Base-by-base conservation (phyloP, 148 eudicot genomes). In the Pouteria glomerata region DNA sequence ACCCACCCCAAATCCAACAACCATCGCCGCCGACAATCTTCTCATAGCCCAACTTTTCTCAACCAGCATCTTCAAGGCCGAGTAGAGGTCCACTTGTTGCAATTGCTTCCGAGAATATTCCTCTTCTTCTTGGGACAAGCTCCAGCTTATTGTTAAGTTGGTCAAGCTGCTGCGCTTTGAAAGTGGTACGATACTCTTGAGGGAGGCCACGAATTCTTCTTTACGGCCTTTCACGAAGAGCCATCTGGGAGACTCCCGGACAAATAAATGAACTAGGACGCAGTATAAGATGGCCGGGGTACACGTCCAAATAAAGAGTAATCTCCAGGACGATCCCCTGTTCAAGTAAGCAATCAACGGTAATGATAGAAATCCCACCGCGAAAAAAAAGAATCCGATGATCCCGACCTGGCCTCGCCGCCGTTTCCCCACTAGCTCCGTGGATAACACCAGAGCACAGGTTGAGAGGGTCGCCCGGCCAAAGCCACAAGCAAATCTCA, bases 191-290 rank as follows among this genome's bases (percentile, higher is more conserved):
- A 87, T 79, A 63, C 79, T 76, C 26, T 60, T 78, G 10, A 86
- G 75, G 0, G 86, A 78, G 30, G 72, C 82, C 15, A 77, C 47
- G n/a, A 89, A 86, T 29, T 91, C 89, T 34, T 81, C 66, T 31
- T 73, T 75, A 1, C 78, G 76, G 3, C 94, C 97, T 37, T 66
- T 77, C 13, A 82, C 69, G 3, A 84, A 81, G 24, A 91, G 87
- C 97, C 97, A 89, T 18, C 90, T 75, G 0, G 97, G 97, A 6
- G 97, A 91, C 71, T 91, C 95, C 7, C 37, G 71, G 3, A 78
- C 90, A 3, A 76, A 77, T 27, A 84, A 71, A 41, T 73, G 69
- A 0, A 89, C 52, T 1, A 75, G n/a, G 6, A 78, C 13, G 1
- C 83, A 83, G 68, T 89, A 89, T 7, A 87, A 3, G 0, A 89